Evolutionary conservation across 306 rosid genomes (phyloP).

Genomic region (Geum urbanum): DNA sequence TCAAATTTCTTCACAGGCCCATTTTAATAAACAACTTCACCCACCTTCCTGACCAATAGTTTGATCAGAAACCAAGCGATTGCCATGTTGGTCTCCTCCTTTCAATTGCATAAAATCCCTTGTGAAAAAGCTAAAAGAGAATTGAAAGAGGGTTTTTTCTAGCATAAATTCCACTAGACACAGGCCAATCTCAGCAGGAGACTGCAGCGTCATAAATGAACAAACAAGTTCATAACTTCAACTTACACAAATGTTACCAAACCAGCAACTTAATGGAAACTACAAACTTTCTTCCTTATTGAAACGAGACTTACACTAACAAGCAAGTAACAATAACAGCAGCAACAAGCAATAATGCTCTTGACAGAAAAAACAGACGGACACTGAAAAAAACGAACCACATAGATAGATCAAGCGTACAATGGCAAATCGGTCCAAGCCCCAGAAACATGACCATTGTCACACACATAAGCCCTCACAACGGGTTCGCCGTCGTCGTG

Average conservation of each 20-base stretch:
- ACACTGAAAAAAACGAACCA: neutral
- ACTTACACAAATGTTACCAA: no score
- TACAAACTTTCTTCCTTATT: neutral
- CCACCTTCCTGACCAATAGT: neutral
- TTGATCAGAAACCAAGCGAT: neutral
- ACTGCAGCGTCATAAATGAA: no score
- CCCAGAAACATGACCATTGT: slow-evolving; percentile 93
- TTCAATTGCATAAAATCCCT: no score
- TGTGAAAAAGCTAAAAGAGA: no score
- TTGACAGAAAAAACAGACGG: neutral
- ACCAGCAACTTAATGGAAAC: no score
- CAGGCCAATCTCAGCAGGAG: neutral
- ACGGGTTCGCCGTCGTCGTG: slow-evolving; percentile 96
- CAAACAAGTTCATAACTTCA: no score
- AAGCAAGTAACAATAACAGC: neutral
- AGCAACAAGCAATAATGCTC: neutral
- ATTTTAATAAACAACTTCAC: neutral
- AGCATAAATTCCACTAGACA: no score
- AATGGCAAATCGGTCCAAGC: slow-evolving; percentile 94
- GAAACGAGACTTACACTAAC: neutral
- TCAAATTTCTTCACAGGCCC: neutral
- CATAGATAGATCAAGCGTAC: slow-evolving; percentile 23
- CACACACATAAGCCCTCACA: slow-evolving; percentile 89
- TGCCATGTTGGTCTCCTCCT: no score
- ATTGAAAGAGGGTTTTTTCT: no score